These are phyloP conservation scores for Phytophthora melonis DNA, from an alignment of 352 stramenopile genomes.

Conservation along the genomic window DNA sequence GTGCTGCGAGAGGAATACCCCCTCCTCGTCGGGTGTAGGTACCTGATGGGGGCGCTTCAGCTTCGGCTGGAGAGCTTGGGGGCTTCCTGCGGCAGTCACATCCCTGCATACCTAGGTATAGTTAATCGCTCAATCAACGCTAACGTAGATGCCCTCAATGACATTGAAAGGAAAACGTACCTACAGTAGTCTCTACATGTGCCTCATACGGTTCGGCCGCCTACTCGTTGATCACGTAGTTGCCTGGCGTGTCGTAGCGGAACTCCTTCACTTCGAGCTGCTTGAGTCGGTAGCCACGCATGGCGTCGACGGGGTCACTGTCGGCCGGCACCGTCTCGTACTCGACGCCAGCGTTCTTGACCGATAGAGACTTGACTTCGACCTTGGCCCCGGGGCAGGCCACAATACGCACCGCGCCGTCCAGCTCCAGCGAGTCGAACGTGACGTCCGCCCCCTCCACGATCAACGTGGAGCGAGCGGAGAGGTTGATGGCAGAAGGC, in stretches of 20 bases:
- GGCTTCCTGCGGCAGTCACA: constrained; percentile 55
- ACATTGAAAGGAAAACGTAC: constrained; percentile 19
- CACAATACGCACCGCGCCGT: constrained; percentile 61
- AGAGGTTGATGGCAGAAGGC: constrained; percentile 43
- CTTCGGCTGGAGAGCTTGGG: constrained; percentile 18
- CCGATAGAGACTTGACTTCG: constrained; percentile 46
- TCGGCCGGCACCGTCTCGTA: constrained; percentile 41
- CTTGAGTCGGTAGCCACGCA: constrained; percentile 68
- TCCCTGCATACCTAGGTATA: constrained; percentile 1
- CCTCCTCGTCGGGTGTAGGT: constrained; percentile 28
- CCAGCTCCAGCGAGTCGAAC: constrained; percentile 50
- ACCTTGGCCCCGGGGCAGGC: constrained; percentile 57
- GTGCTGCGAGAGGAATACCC: constrained; percentile 50
- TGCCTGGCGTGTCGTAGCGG: constrained; percentile 50
- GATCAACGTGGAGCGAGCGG: constrained; percentile 63
- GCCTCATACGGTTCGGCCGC: neutral
- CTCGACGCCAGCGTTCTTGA: constrained; percentile 60
- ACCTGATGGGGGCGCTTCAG: constrained; percentile 16
- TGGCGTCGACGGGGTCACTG: constrained; percentile 51
- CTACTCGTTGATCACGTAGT: constrained; percentile 61
- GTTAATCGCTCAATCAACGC: too few relatives aligned
- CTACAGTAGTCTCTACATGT: constrained; percentile 15
- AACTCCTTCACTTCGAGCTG: constrained; percentile 52
- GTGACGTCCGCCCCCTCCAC: constrained; percentile 54
- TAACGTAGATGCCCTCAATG: too few relatives aligned